Conservation (phyloP, 129 eudicot genomes). For the Arctium minus region DNA sequence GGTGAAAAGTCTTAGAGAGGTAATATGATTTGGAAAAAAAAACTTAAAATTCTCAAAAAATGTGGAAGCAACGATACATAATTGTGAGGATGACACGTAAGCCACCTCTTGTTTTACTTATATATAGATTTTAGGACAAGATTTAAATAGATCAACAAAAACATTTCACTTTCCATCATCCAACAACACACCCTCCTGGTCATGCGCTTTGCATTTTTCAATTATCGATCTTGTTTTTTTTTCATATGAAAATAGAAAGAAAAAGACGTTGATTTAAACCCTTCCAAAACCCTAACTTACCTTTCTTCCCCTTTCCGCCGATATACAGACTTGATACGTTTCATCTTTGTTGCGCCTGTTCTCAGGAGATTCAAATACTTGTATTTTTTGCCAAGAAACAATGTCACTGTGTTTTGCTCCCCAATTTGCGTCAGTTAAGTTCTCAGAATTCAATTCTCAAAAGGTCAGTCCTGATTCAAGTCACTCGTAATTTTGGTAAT, state of each 20-base stretch:
- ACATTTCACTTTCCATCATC: no score
- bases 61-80: no score
- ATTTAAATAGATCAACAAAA: no score
- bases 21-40: no score
- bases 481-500: not conserved
- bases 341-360: not conserved
- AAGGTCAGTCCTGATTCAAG: constrained; percentile 21
- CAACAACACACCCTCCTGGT: no score
- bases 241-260: not conserved
- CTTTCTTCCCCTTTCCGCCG: not conserved
- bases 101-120: no score
- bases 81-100: no score
- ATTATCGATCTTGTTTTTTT: no score
- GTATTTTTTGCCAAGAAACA: not conserved
- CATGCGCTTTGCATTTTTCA: no score
- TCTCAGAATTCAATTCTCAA: not conserved
- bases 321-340: not conserved
- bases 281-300: constrained; percentile 3
- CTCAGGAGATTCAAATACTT: not conserved
- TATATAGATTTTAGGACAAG: no score
- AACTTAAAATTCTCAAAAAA: no score
- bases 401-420: constrained; percentile 22
- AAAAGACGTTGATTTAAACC: not conserved
- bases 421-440: constrained; percentile 9
- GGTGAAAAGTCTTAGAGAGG: no score